Conservation (phyloP, 768 basidiomycete genomes). For the Thelephora aurantiotincta region DNA sequence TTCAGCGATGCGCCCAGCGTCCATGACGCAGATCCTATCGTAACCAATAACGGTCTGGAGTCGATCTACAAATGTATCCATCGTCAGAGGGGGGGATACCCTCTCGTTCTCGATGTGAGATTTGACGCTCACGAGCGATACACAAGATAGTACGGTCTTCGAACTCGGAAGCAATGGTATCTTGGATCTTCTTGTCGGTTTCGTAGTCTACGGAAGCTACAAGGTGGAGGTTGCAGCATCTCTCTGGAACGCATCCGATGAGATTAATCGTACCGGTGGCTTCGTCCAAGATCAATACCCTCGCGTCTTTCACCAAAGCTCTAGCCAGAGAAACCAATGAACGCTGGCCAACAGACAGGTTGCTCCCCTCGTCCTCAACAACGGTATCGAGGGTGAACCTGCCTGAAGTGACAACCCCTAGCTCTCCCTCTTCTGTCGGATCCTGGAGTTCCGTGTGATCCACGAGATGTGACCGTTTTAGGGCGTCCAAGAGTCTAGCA, state of each 20-base stretch:
- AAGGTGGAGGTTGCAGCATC: neutral
- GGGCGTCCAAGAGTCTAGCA: constrained; percentile 73
- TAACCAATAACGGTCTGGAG: constrained; percentile 79
- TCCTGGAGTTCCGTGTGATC: constrained; percentile 28
- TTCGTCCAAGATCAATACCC: constrained; percentile 81
- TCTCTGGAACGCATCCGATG: neutral
- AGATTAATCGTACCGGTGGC: constrained; percentile 43
- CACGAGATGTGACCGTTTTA: constrained; percentile 74
- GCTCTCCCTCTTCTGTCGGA: constrained; percentile 19
- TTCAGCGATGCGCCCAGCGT: constrained; percentile 72
- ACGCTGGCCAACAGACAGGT: constrained; percentile 71
- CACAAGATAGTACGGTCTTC: constrained; percentile 73
- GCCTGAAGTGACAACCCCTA: constrained; percentile 21
- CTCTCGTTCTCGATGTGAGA: neutral
- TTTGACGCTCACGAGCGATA: constrained; percentile 56
- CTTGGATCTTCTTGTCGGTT: constrained; percentile 84
- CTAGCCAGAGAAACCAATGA: constrained; percentile 80
- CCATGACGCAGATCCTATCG: constrained; percentile 81
- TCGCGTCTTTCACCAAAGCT: constrained; percentile 76
- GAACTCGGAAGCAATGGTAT: constrained; percentile 79
- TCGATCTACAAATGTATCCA: constrained; percentile 37
- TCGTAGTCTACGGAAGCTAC: constrained; percentile 78
- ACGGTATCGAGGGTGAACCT: constrained; percentile 74
- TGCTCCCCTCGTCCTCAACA: constrained; percentile 79
- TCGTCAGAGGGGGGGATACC: neutral